Base-by-base conservation (phyloP, 2,329 filamentous ascomycete genomes). In the Nothopassalora personata region DNA sequence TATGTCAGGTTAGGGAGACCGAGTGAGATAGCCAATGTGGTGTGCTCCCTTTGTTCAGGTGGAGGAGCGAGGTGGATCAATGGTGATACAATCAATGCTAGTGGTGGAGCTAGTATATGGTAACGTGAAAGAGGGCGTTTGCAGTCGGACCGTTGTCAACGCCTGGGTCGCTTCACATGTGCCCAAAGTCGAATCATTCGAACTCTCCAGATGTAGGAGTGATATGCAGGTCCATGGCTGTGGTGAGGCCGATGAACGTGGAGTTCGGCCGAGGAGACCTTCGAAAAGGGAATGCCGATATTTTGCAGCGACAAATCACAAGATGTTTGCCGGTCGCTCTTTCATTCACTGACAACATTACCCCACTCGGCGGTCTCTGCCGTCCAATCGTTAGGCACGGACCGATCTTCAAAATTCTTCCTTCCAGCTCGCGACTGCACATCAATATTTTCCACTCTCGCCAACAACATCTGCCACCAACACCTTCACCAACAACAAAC, bases 1-100 rank as follows among this genome's bases (percentile, higher is more conserved):
- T 18, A 34, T 15, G 15, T 4, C 39, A 43, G 39, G 18, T 58
- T 83, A 1, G 84, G 81, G 0, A 81, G 71, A 8, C 65, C 76
- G 4, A 76, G 81, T 45, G 83, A 86, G 68, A 73, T 86, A 49
- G 80, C 81, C 1, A 76, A 79, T 61, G 74, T 85, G 47, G 83
- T 86, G 28, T 79, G 76, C 2, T 84, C 77, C 72, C 66, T 86
- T 57, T 80, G 80, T n/a, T 75, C 78, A 30, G 51, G 27, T 18
- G 61, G 62, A 15, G 68, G 70, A 50, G 60, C 57, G 52, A 60
- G 60, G 55, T 62, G 55, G 49, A 51, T 51, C 49, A 51, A 51
- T 10, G 49, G 49, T 11, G 49, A 51, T 51, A 51, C 49, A 7
- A 51, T 51, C 27, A 51, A 51, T 18, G 49, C 30, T 34, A 31